phyloP scores from a whole-genome alignment of 257 asterid species.

The Solanum virginianum region DNA sequence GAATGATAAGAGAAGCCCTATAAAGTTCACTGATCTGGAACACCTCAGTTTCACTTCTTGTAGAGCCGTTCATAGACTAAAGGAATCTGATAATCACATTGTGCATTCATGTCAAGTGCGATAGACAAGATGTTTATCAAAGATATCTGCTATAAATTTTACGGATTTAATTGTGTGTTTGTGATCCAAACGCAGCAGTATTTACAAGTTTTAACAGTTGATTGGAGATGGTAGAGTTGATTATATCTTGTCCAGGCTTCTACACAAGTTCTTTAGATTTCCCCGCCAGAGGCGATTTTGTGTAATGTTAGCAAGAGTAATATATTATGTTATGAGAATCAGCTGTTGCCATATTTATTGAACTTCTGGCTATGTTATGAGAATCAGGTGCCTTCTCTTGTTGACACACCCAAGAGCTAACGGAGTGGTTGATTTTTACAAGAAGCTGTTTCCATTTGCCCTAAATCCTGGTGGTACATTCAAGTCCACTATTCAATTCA shows the following conservation, averaged over 20 bases:
- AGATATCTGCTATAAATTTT: not conserved
- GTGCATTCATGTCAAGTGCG: not conserved
- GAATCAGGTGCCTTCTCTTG: not conserved
- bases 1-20: slow-evolving; percentile 6
- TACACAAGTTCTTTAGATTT: not conserved
- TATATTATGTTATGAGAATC: not conserved
- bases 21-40: not conserved
- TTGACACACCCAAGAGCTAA: not conserved
- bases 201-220: not conserved
- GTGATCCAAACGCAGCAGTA: not conserved
- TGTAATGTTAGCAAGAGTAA: not conserved
- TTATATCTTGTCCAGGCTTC: not conserved
- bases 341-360: not conserved
- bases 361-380: not conserved
- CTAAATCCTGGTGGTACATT: not conserved
- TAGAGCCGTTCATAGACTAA: not conserved
- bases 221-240: not conserved
- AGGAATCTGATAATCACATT: not conserved
- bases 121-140: not conserved
- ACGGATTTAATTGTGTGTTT: not conserved
- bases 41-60: not conserved
- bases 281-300: not conserved
- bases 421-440: not conserved
- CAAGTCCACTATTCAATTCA: not conserved
- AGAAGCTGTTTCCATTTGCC: not conserved